Conservation (phyloP, 2,329 filamentous ascomycete species). For the Penicillium aurantiogriseum region DNA sequence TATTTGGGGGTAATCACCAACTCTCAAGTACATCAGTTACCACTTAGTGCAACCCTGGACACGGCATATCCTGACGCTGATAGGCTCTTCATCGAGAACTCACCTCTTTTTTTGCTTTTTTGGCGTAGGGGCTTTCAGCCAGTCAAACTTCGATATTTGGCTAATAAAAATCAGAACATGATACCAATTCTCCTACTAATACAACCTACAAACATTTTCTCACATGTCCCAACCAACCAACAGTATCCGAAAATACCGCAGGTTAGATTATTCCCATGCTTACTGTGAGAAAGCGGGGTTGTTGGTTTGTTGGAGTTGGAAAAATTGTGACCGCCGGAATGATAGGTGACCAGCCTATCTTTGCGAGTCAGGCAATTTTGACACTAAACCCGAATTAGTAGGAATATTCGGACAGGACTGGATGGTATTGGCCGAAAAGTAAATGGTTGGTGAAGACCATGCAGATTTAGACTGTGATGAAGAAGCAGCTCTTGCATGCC, state of each 20-base stretch:
- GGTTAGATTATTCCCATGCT: not conserved
- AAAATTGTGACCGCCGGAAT: not conserved
- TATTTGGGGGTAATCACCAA: conserved; percentile 4
- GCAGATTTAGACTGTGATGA: conserved; percentile 4
- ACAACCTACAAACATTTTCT: not conserved
- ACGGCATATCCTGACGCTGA: not conserved
- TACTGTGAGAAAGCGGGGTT: not conserved
- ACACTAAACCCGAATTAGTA: not conserved
- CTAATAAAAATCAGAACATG: not conserved
- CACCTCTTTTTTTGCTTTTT: not conserved
- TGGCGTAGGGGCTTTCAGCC: not conserved
- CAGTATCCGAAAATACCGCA: not conserved
- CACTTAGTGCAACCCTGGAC: not conserved
- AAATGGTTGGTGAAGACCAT: not conserved
- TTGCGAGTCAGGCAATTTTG: not conserved
- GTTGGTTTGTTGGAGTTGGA: not conserved
- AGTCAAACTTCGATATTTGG: not conserved
- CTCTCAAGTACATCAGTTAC: not conserved
- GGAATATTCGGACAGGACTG: not conserved
- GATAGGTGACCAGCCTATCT: not conserved
- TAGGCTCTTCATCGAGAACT: not conserved
- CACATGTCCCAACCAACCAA: not conserved
- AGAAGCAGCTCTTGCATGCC: conserved; percentile 19
- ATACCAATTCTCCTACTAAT: not conserved
- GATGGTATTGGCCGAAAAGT: not conserved